These are phyloP conservation scores for Boletus eberwhitei DNA, from an alignment of 768 basidiomycete species.

Conservation along the genomic window DNA sequence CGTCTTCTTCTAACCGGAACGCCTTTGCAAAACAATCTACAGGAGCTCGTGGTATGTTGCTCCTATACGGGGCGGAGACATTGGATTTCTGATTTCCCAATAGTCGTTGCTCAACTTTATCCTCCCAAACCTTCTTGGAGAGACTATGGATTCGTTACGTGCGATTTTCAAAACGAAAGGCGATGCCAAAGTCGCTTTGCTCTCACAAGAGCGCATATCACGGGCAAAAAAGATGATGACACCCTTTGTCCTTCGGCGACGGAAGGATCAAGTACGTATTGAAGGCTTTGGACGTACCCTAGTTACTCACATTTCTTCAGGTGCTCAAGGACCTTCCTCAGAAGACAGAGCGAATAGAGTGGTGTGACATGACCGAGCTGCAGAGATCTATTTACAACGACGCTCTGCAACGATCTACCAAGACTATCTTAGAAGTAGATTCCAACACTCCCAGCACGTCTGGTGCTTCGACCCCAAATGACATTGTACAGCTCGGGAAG, in stretches of 20 bases:
- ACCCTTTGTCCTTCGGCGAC: conserved; percentile 93
- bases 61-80: conserved; percentile 1
- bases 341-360: conserved; percentile 90
- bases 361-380: conserved; percentile 87
- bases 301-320: conserved; percentile 34
- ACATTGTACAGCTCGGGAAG: conserved; percentile 26
- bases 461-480: conserved; percentile 31
- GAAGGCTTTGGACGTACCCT: background rate
- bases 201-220: conserved; percentile 90
- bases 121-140: conserved; percentile 83
- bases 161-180: conserved; percentile 97
- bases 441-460: conserved; percentile 25
- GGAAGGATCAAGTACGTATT: conserved; percentile 83
- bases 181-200: conserved; percentile 82
- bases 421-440: conserved; percentile 60
- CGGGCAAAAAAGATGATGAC: conserved; percentile 99
- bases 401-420: conserved; percentile 78
- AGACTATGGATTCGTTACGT: conserved; percentile 72
- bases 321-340: conserved; percentile 91
- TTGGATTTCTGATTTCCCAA: conserved; percentile 2
- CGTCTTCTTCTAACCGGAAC: conserved; percentile 92
- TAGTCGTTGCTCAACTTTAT: conserved; percentile 99
- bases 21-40: conserved; percentile 88
- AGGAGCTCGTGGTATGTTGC: conserved; percentile 75
- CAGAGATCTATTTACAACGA: conserved; percentile 86